phyloP scores from a whole-genome alignment of 352 stramenopile species.

The Globisporangium canariense region DNA sequence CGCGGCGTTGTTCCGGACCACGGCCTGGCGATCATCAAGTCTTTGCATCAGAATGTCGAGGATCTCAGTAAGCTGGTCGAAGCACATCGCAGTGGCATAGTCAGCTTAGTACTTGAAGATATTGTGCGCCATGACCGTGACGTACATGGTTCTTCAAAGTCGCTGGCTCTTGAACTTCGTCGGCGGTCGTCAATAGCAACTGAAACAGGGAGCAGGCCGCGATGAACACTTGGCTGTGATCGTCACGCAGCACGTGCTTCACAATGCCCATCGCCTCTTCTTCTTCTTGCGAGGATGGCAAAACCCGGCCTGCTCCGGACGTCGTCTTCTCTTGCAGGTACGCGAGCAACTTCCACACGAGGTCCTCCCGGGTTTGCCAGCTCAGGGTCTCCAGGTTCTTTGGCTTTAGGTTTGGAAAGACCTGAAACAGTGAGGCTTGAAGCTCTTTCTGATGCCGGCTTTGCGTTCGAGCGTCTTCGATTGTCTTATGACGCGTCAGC shows the following conservation, averaged over 20 bases:
- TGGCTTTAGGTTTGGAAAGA: conserved; percentile 3
- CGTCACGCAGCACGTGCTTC: conserved; percentile 6
- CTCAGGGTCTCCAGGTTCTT: background rate
- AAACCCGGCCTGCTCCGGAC: background rate
- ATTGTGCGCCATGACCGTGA: background rate
- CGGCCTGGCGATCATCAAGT: conserved; percentile 22
- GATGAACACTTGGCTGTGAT: conserved; percentile 28
- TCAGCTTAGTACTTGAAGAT: background rate
- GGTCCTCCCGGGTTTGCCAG: conserved; percentile 28
- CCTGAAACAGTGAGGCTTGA: background rate
- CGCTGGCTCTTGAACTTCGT: background rate
- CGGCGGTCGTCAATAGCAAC: background rate
- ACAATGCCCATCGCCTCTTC: conserved; percentile 19
- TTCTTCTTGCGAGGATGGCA: background rate
- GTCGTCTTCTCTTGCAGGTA: conserved; percentile 7
- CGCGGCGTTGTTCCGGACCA: conserved; percentile 30
- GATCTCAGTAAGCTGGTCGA: conserved; percentile 15
- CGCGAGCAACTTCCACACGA: conserved; percentile 23
- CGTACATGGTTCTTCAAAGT: conserved; percentile 3
- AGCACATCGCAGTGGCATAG: background rate
- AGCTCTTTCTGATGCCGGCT: background rate
- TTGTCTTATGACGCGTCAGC: conserved; percentile 1
- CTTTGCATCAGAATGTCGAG: conserved; percentile 14
- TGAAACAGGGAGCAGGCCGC: conserved; percentile 22
- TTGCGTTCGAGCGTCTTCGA: no score